These are phyloP conservation scores for Neonectria hederae DNA, from an alignment of 2,329 filamentous ascomycete genomes.

Conservation along the genomic window DNA sequence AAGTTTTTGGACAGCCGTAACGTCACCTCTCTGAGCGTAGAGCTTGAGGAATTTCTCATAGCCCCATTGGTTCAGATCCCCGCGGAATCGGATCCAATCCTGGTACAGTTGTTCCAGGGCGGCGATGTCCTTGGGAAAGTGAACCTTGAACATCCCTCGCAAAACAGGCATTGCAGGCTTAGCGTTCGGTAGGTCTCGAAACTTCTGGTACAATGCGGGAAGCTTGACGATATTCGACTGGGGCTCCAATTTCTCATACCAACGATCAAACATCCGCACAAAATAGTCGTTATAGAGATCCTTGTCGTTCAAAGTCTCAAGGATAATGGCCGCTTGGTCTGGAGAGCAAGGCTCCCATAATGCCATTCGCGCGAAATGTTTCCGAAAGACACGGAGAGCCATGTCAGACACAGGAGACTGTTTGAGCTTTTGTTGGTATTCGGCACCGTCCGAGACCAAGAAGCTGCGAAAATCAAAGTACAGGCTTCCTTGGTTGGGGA, in stretches of 20 bases:
- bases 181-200: slow-evolving; percentile 53
- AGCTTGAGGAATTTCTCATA: slow-evolving; percentile 61
- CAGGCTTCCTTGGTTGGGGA: slow-evolving; percentile 44
- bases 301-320: slow-evolving; percentile 52
- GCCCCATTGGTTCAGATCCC: slow-evolving; percentile 53
- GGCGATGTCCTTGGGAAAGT: slow-evolving; percentile 48
- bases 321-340: slow-evolving; percentile 48
- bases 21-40: slow-evolving; percentile 59
- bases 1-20: slow-evolving; percentile 55
- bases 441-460: slow-evolving; percentile 41
- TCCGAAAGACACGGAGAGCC: slow-evolving; percentile 43
- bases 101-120: slow-evolving; percentile 58
- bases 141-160: slow-evolving; percentile 56
- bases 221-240: slow-evolving; percentile 47
- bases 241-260: slow-evolving; percentile 41
- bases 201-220: slow-evolving; percentile 56
- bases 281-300: slow-evolving; percentile 58
- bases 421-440: slow-evolving; percentile 37
- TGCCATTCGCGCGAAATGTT: slow-evolving; percentile 45
- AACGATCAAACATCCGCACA: slow-evolving; percentile 44
- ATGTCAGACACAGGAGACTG: slow-evolving; percentile 31
- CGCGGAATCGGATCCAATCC: slow-evolving; percentile 58
- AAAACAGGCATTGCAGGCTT: slow-evolving; percentile 52
- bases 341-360: slow-evolving; percentile 48
- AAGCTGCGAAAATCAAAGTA: slow-evolving; percentile 49